Base-by-base conservation (phyloP, 495 filamentous ascomycete genomes). In the Cenococcum geophilum region DNA sequence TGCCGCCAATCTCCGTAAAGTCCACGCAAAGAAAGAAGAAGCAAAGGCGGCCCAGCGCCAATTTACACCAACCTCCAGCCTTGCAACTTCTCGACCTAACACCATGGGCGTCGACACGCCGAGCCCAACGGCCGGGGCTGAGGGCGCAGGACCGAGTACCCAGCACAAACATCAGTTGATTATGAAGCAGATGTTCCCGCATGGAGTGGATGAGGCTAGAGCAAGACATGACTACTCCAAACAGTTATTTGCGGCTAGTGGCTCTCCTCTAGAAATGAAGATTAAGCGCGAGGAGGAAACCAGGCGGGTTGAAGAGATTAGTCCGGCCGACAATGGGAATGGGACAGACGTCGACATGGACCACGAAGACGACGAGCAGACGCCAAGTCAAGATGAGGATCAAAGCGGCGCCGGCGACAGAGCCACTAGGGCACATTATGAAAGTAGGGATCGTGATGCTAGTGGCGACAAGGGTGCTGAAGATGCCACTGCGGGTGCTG, bases 1-100 rank as follows among this genome's bases (percentile, higher is more conserved):
- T 3, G 72, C 74, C 40, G 69, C 71, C 14, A 76, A 76, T 60
- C 62, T 76, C 35, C 64, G 74, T 18, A 75, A 74, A 61, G 73
- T 76, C 16, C 74, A 76, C 65, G 74, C 72, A 18, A 63, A 68
- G 53, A 74, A 73, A 54, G 74, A 76, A 55, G 61, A 71, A 35
- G 47, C 64, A 37, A 59, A 58, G 40, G 20, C 20, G 1, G 23
- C 22, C 9, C 58, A 60, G 16, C 58, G 62, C 5, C 34, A 18
- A 5, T 62, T 43, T 32, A 68, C 65, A 1, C 65, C 65, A 5
- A 58, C 65, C 11, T 58, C 61, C 20, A 50, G 56, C 35, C 35
- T 62, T 10, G 11, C 21, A 34, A 63, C 23, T 8, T 37, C 54
- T 23, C 12, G 3, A 22, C 36, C 57, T 37, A 12, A n/a, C 14